phyloP scores from a whole-genome alignment of 2,329 filamentous ascomycete genomes.

The Arthrobotrys megalospora region DNA sequence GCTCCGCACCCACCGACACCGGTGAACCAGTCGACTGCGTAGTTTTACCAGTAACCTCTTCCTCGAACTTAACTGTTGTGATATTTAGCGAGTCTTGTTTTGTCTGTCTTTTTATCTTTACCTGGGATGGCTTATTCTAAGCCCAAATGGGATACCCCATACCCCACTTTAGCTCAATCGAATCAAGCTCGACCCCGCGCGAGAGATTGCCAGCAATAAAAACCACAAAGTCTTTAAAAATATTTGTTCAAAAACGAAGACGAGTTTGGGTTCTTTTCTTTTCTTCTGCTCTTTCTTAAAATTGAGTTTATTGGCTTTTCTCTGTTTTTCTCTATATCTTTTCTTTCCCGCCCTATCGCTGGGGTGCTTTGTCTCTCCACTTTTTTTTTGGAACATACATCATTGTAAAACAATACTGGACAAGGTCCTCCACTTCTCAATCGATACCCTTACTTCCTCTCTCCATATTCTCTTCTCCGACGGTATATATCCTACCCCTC shows the following conservation, averaged over 20 bases:
- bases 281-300: conserved; percentile 40
- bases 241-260: conserved; percentile 58
- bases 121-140: conserved; percentile 11
- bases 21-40: conserved; percentile 24
- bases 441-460: conserved; percentile 54
- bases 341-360: conserved; percentile 37
- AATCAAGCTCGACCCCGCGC: conserved; percentile 8
- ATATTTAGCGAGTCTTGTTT: conserved; percentile 59
- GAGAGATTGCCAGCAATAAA: conserved; percentile 13
- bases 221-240: conserved; percentile 55
- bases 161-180: conserved; percentile 14
- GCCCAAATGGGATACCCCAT: conserved; percentile 12
- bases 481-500: conserved; percentile 14
- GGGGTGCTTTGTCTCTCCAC: conserved; percentile 2
- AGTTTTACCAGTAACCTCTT: conserved; percentile 27
- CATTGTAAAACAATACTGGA: conserved; percentile 56
- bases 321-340: conserved; percentile 59
- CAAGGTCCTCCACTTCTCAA: conserved; percentile 48
- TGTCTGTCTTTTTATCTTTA: conserved; percentile 43
- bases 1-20: conserved; percentile 45
- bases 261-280: conserved; percentile 60
- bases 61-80: conserved; percentile 43
- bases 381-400: conserved; percentile 39
- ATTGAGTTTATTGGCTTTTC: conserved; percentile 33
- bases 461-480: conserved; percentile 32